Evolutionary conservation across 176 grass and related monocot genomes (phyloP).

Genomic region (Zoysia japonica): DNA sequence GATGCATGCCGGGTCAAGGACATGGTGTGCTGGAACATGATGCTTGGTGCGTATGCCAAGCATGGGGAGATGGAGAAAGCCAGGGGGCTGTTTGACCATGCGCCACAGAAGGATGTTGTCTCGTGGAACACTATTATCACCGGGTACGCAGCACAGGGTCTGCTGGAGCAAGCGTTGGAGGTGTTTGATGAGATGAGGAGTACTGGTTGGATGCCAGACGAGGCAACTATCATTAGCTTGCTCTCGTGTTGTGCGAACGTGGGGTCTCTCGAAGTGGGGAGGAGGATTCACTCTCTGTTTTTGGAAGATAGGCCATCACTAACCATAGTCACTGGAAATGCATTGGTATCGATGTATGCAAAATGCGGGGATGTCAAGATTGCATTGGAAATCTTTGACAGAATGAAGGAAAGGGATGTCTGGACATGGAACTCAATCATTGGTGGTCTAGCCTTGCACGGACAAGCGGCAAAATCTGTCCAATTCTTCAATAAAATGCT

Average conservation of each 20-base stretch:
- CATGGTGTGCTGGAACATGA: conserved; percentile 54
- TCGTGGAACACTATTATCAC: conserved; percentile 50
- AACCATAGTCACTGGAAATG: conserved; percentile 32
- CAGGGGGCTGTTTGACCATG: conserved; percentile 37
- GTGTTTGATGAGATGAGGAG: conserved; percentile 40
- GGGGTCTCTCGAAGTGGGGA: conserved; percentile 39
- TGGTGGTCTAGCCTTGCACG: conserved; percentile 45
- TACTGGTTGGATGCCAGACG: conserved; percentile 41
- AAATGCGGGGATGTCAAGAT: conserved; percentile 35
- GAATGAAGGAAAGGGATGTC: conserved; percentile 42
- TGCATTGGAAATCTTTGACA: conserved; percentile 40
- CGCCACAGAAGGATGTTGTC: conserved; percentile 35
- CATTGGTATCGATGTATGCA: conserved; percentile 49
- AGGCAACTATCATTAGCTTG: conserved; percentile 52
- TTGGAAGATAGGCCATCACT: conserved; percentile 10
- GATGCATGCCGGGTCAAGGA: conserved; percentile 43
- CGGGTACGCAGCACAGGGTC: conserved; percentile 15
- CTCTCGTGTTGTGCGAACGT: conserved; percentile 31
- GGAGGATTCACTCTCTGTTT: conserved; percentile 41
- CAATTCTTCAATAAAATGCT: conserved; percentile 52
- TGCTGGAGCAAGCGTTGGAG: conserved; percentile 35
- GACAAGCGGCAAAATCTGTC: conserved; percentile 28
- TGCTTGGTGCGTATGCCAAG: conserved; percentile 41
- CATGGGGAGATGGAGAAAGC: conserved; percentile 49
- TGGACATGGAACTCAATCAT: conserved; percentile 59